Evolutionary conservation across 805 yeast genomes (phyloP).

Genomic region (Candida takata): DNA sequence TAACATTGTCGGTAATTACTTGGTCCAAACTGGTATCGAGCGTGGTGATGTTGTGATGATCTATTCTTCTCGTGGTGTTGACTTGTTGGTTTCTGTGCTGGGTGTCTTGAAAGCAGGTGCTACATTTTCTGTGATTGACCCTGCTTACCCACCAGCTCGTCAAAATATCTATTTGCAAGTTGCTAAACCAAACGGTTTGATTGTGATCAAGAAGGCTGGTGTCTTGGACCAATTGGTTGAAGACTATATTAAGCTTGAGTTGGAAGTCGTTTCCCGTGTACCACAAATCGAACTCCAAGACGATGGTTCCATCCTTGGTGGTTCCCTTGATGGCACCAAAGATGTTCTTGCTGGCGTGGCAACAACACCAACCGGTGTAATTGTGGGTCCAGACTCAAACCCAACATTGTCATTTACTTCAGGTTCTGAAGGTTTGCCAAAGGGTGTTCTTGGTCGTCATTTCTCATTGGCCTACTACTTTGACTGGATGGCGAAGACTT

Average conservation of each 20-base stretch:
- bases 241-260: constrained; percentile 65
- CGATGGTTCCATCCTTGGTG: constrained; percentile 68
- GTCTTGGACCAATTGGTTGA: constrained; percentile 67
- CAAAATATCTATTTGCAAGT: constrained; percentile 90
- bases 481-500: constrained; percentile 95
- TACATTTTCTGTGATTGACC: constrained; percentile 96
- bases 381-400: constrained; percentile 95
- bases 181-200: constrained; percentile 87
- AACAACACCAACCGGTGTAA: constrained; percentile 69
- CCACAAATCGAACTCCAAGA: constrained; percentile 73
- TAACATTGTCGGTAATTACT: constrained; percentile 84
- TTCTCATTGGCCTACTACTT: constrained; percentile 94
- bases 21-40: constrained; percentile 71
- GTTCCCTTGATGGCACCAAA: constrained; percentile 28
- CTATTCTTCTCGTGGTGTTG: constrained; percentile 96
- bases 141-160: constrained; percentile 98
- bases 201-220: constrained; percentile 90
- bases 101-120: constrained; percentile 99
- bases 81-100: constrained; percentile 92
- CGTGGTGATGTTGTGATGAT: constrained; percentile 97
- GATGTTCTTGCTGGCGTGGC: constrained; percentile 48
- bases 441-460: constrained; percentile 98
- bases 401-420: constrained; percentile 96
- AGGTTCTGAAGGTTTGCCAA: constrained; percentile 97
- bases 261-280: constrained; percentile 64